phyloP scores from a whole-genome alignment of 208 protist genomes.

The Leishmania mexicana region DNA sequence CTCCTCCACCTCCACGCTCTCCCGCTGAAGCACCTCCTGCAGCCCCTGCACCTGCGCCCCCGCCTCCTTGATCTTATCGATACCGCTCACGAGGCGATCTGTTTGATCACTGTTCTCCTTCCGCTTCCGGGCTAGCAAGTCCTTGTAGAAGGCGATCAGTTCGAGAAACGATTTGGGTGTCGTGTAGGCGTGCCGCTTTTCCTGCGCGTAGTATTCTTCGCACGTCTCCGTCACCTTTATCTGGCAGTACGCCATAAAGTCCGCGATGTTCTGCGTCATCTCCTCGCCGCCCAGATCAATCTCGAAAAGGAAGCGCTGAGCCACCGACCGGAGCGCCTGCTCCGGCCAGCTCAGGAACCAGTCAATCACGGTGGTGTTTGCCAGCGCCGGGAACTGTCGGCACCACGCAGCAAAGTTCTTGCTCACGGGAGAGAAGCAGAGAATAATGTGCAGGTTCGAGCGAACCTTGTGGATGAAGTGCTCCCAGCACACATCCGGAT shows the following conservation, averaged over 20 bases:
- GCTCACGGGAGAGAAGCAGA: slow-evolving; percentile 98
- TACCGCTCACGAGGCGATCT: slow-evolving; percentile 92
- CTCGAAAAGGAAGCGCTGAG: slow-evolving; percentile 92
- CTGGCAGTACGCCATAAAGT: slow-evolving; percentile 97
- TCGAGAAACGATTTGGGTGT: slow-evolving; percentile 99
- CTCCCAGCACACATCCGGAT: slow-evolving; percentile 94
- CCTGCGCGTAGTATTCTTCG: slow-evolving; percentile 93
- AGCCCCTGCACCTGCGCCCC: slow-evolving; percentile 91
- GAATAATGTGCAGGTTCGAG: slow-evolving; percentile 96
- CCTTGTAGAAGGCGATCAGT: slow-evolving; percentile 98
- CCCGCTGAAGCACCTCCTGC: slow-evolving; percentile 88
- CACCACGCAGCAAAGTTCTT: slow-evolving; percentile 97
- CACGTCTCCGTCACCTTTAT: slow-evolving; percentile 93
- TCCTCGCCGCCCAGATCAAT: slow-evolving; percentile 91
- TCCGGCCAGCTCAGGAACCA: slow-evolving; percentile 99
- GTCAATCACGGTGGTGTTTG: slow-evolving; percentile 98
- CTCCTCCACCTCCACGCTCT: slow-evolving; percentile 95
- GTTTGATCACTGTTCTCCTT: slow-evolving; percentile 92
- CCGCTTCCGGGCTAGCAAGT: slow-evolving; percentile 93
- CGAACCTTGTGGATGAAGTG: slow-evolving; percentile 98
- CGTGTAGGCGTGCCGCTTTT: slow-evolving; percentile 98
- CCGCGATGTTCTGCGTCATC: slow-evolving; percentile 86
- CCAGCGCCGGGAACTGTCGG: slow-evolving; percentile 98
- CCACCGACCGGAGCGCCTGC: slow-evolving; percentile 97
- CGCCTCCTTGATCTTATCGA: slow-evolving; percentile 94